A percentile compares a stretch with the other conserved stretches of the same genome.
phyloP scores from a whole-genome alignment of 1,284 basidiomycete species.

The Ganoderma leucocontextum region DNA sequence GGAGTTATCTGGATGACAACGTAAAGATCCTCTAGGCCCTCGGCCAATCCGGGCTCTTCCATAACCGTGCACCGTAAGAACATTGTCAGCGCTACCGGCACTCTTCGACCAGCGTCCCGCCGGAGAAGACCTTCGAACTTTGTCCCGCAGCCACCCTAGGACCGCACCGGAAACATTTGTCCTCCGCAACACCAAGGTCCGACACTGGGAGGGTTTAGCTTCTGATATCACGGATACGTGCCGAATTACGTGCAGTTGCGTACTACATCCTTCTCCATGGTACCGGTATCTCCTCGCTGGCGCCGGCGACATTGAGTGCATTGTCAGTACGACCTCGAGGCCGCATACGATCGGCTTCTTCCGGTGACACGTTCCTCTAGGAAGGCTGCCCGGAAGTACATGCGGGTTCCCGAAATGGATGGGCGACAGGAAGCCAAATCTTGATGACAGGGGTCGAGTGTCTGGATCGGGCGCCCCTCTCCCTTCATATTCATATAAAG shows the following conservation, averaged over 20 bases:
- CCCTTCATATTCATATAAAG: background rate
- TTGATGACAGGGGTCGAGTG: background rate
- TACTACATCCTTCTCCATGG: background rate
- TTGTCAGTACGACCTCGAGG: background rate
- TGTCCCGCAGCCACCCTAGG: background rate
- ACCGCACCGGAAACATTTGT: background rate
- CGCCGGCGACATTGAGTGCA: background rate
- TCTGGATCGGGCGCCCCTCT: background rate
- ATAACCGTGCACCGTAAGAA: background rate
- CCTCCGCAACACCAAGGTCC: background rate
- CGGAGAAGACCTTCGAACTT: background rate
- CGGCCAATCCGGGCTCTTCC: background rate
- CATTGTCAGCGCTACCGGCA: background rate
- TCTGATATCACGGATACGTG: background rate
- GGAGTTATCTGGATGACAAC: background rate
- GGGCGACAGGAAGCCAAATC: background rate
- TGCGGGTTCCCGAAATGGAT: background rate
- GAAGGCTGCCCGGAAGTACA: background rate
- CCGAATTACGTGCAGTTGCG: background rate
- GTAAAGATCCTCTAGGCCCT: background rate
- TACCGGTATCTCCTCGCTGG: background rate
- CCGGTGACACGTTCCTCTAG: background rate
- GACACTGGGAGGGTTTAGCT: background rate
- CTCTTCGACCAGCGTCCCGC: background rate
- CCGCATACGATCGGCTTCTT: background rate